Evolutionary conservation across 2,329 filamentous ascomycete genomes (phyloP), one percentile per base, ranked within the genome.

Genomic region (Aspergillus unguis): DNA sequence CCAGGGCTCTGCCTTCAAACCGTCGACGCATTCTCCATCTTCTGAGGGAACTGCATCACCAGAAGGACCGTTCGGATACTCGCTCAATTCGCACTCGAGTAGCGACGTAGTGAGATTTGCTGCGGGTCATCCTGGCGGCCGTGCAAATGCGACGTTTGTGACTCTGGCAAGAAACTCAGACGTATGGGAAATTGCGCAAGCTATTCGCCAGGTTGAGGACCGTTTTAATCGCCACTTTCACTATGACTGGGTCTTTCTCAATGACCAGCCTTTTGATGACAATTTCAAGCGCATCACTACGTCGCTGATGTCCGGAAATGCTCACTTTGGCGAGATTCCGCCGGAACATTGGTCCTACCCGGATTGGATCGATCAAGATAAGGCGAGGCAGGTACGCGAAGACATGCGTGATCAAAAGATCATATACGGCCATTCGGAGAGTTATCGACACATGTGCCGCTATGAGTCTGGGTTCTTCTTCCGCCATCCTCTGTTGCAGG

Each of bases 381-480:
- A 88, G 77, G 95, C 94, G 38, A 83, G 84, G 67, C 88, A 90
- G 73, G 91, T 94, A 55, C 88, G 94, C 56, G 87, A 96, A 76
- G 90, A 96, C 64, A 99, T 99, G 94, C 85, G 84, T 52, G 83
- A 90, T 71, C 85, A 86, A 70, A 95, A 96, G 78, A 95, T 99
- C 72, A 99, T 99, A 74, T 99, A 99, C 70, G 94, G 94, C 56
- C 94, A 97, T 74, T 96, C 91, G 8, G 77, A 95, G 75, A 95
- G 90, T 77, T 99, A 99, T 79, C 86, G 94, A 58, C 95, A 99
- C 80, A 99, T 99, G 94, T 99, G 94, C 76, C 90, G 94, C 59
- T 99, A 96, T 70, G 94, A 99, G 75, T 97, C 92, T 6, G 94
- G 94, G 36, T 99, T 99, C 81, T 99, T 99, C 82, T 99, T 97